phyloP scores from a whole-genome alignment of 1,284 basidiomycete species.

The Omphalotus olearius region DNA sequence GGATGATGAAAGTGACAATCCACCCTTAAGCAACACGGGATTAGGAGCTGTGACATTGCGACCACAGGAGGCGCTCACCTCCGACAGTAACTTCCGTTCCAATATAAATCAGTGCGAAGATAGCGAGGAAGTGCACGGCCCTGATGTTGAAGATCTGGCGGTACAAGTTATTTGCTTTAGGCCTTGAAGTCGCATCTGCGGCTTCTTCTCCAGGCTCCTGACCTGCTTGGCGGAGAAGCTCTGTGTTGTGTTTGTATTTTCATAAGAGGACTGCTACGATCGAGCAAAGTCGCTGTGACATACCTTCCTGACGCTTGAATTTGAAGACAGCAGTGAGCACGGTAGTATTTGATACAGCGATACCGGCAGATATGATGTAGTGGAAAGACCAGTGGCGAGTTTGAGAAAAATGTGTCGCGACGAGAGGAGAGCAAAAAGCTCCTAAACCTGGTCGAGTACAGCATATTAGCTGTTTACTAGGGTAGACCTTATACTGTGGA shows the following conservation, averaged over 20 bases:
- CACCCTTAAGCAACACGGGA: constrained; percentile 25
- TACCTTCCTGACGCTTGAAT: constrained; percentile 54
- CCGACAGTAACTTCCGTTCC: constrained; percentile 53
- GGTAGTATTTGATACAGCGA: constrained; percentile 46
- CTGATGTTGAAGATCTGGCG: constrained; percentile 43
- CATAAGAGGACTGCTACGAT: background rate
- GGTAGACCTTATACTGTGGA: background rate
- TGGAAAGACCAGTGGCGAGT: constrained; percentile 55
- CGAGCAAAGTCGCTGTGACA: background rate
- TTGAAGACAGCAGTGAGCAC: constrained; percentile 47
- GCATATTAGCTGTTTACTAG: background rate
- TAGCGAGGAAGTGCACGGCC: constrained; percentile 47
- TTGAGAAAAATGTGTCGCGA: constrained; percentile 59
- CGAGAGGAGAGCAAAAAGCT: constrained; percentile 55
- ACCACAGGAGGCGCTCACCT: constrained; percentile 1
- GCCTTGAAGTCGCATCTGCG: background rate
- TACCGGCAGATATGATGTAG: constrained; percentile 55
- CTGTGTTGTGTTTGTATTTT: constrained; percentile 9
- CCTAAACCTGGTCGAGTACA: constrained; percentile 41
- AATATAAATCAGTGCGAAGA: constrained; percentile 52
- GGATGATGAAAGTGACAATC: constrained; percentile 38
- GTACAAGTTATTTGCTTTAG: constrained; percentile 32
- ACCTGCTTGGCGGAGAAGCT: constrained; percentile 26
- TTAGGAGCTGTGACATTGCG: background rate
- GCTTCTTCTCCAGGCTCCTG: constrained; percentile 22